phyloP scores from a whole-genome alignment of 164 flowering plant genomes.

The Dillenia suffruticosa region DNA sequence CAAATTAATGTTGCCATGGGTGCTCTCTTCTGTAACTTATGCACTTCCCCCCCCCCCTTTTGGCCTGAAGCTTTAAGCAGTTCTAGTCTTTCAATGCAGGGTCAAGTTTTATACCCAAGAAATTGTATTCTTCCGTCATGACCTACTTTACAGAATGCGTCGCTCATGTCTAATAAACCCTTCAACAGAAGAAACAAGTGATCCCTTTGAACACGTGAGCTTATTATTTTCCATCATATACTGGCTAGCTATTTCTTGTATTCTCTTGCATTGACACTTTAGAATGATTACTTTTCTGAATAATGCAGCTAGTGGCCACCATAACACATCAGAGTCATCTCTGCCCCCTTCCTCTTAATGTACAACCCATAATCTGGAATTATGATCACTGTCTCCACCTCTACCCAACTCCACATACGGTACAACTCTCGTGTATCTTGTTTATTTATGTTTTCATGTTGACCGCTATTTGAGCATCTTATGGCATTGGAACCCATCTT shows the following conservation, averaged over 20 bases:
- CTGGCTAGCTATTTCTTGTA: neutral
- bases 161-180: conserved; percentile 82
- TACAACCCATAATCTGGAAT: conserved; percentile 93
- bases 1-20: no score
- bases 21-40: no score
- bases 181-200: conserved; percentile 84
- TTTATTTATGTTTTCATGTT: neutral
- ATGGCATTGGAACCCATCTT: no score
- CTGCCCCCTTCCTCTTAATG: conserved; percentile 89
- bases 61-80: no score
- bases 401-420: conserved; percentile 95
- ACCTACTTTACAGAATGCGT: conserved; percentile 88
- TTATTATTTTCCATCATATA: neutral
- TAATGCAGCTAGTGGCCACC: conserved; percentile 90
- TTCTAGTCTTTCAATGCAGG: conserved; percentile 34
- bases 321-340: conserved; percentile 94
- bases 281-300: conserved; percentile 8
- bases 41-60: no score
- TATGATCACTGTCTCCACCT: conserved; percentile 84
- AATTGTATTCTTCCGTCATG: conserved; percentile 88
- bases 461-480: no score
- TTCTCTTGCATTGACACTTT: neutral
- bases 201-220: conserved; percentile 91
- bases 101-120: conserved; percentile 89
- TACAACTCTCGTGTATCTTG: conserved; percentile 20